Percentiles rank a stretch among this genome's conserved stretches.
These are phyloP conservation scores for Debaryomyces sp. DNA, from an alignment of 1,139 yeast species.

Conservation along the genomic window DNA sequence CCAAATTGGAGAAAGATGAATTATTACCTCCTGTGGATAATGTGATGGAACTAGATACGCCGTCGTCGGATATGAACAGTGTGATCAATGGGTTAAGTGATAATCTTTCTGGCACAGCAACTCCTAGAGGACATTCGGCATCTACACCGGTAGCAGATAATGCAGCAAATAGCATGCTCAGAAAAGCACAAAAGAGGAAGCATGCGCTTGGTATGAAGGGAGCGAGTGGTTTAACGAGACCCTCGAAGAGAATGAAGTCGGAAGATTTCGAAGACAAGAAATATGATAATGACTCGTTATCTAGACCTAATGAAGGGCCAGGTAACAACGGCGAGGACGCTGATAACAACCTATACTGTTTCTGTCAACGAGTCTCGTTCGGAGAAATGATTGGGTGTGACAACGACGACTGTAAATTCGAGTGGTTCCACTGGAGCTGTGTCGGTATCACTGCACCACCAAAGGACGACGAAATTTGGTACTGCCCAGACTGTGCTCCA, in stretches of 20 bases:
- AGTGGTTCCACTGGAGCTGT: slow-evolving; percentile 89
- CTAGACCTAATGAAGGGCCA: slow-evolving; percentile 18
- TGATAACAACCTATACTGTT: slow-evolving; percentile 67
- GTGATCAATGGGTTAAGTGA: slow-evolving; percentile 24
- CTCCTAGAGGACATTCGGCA: slow-evolving; percentile 31
- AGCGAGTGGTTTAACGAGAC: slow-evolving; percentile 21
- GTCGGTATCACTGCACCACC: slow-evolving; percentile 79
- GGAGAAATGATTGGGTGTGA: slow-evolving; percentile 96
- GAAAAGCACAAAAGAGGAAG: slow-evolving; percentile 32
- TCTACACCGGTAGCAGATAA: slow-evolving; percentile 24
- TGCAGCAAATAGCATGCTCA: slow-evolving; percentile 14
- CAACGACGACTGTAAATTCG: slow-evolving; percentile 75
- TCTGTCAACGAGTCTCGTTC: slow-evolving; percentile 82
- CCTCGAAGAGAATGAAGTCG: slow-evolving; percentile 29
- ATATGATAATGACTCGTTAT: slow-evolving; percentile 15
- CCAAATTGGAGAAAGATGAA: slow-evolving; percentile 78
- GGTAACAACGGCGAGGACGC: slow-evolving; percentile 57
- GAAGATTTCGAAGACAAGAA: slow-evolving; percentile 23
- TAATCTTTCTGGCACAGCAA: slow-evolving; percentile 32
- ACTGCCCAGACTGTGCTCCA: slow-evolving; percentile 67
- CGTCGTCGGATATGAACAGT: slow-evolving; percentile 15
- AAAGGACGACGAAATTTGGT: slow-evolving; percentile 66
- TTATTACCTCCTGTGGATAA: slow-evolving; percentile 60
- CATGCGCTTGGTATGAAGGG: slow-evolving; percentile 21
- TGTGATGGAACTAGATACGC: slow-evolving; percentile 19